Percentiles rank a stretch among this genome's conserved stretches.
phyloP scores from a whole-genome alignment of 2,329 filamentous ascomycete species.

The Mycosphaerella arachidis region DNA sequence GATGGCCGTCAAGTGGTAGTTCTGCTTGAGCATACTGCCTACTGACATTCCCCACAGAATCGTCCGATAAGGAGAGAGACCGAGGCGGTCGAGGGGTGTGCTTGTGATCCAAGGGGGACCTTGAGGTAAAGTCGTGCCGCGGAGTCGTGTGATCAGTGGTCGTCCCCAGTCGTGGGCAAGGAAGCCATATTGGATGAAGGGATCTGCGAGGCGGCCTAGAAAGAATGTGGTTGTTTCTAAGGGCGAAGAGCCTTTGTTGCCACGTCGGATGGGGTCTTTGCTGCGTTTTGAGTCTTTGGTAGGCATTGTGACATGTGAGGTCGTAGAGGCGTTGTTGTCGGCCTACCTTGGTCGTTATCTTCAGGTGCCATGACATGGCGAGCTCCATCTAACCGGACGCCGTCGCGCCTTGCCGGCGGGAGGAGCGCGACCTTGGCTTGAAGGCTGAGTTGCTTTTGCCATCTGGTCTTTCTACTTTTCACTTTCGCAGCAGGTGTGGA shows the following conservation, averaged over 20 bases:
- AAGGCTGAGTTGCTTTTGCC: background rate
- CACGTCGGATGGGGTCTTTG: constrained; percentile 35
- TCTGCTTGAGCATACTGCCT: constrained; percentile 53
- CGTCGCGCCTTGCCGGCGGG: background rate
- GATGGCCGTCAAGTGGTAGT: constrained; percentile 48
- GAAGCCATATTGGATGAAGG: constrained; percentile 47
- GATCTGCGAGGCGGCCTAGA: constrained; percentile 45
- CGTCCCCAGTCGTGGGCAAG: constrained; percentile 42
- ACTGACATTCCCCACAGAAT: constrained; percentile 52
- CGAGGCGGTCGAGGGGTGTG: constrained; percentile 38
- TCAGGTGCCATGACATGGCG: background rate
- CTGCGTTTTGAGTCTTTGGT: background rate
- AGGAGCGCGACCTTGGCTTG: background rate
- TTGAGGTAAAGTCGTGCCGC: constrained; percentile 42
- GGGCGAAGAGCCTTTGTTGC: constrained; percentile 38
- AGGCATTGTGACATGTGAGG: background rate
- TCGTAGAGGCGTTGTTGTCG: background rate
- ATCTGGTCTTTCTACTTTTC: background rate
- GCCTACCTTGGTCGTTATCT: background rate
- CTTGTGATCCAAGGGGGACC: constrained; percentile 40
- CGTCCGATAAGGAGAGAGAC: constrained; percentile 48
- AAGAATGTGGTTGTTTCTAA: constrained; percentile 41
- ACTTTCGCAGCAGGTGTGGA: background rate
- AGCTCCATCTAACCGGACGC: background rate
- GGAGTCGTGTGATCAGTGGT: constrained; percentile 44